These are phyloP conservation scores for Pharus latifolius DNA, from an alignment of 176 grass and related monocot species.

Conservation along the genomic window DNA sequence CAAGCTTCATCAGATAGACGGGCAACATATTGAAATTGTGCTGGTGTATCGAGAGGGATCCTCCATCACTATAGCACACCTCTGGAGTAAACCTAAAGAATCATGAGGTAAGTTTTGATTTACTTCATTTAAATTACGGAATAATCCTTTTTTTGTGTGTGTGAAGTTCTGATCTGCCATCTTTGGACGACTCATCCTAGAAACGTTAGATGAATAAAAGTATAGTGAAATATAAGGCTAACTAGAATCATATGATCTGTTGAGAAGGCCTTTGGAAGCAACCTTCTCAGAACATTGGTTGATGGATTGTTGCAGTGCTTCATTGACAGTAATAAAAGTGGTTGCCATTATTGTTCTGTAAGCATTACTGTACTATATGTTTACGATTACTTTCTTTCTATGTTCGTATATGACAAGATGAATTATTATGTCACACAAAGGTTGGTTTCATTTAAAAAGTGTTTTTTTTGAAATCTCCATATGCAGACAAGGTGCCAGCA, in stretches of 20 bases:
- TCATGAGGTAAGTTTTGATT: constrained; percentile 9
- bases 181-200: background rate
- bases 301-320: too few relatives aligned
- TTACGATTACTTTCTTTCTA: too few relatives aligned
- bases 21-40: background rate
- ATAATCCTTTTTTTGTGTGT: background rate
- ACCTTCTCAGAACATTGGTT: background rate
- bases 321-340: too few relatives aligned
- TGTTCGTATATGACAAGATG: too few relatives aligned
- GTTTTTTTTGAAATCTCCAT: too few relatives aligned
- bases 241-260: background rate
- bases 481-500: too few relatives aligned
- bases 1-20: background rate
- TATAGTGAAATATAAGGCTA: background rate
- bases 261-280: background rate
- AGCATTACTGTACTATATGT: too few relatives aligned
- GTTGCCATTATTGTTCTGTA: too few relatives aligned
- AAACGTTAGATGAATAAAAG: background rate
- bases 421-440: too few relatives aligned
- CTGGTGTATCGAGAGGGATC: background rate
- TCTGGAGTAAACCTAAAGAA: background rate
- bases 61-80: background rate
- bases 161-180: background rate
- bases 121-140: background rate
- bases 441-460: too few relatives aligned